Conservation (phyloP, 2,329 filamentous ascomycete species). For the Neofusicoccum cordaticola region DNA sequence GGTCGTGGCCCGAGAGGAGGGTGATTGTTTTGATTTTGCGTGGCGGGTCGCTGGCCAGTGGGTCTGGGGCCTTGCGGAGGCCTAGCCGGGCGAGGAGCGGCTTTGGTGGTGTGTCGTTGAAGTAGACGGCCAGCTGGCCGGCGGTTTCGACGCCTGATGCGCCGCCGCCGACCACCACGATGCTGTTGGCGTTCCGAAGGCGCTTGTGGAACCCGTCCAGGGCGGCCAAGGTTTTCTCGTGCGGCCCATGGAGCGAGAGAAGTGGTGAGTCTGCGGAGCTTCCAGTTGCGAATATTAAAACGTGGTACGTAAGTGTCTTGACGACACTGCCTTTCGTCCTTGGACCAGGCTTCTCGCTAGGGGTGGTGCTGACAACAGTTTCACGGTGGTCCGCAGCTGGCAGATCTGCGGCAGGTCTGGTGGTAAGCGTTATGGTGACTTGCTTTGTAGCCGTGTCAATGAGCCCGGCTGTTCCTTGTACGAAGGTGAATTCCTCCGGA, state of each 20-base stretch:
- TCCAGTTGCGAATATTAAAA: conserved; percentile 38
- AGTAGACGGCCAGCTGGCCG: conserved; percentile 34
- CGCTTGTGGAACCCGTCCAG: conserved; percentile 29
- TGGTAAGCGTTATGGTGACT: conserved; percentile 25
- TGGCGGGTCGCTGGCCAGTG: neutral
- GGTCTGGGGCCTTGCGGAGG: neutral
- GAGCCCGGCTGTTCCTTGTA: conserved; percentile 32
- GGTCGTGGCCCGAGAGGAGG: conserved; percentile 29
- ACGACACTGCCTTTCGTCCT: neutral
- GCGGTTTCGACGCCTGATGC: conserved; percentile 37
- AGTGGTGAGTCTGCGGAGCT: conserved; percentile 35
- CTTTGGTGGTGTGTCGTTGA: conserved; percentile 22
- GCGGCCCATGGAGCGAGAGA: conserved; percentile 33
- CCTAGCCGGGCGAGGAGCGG: neutral
- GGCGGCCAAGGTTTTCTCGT: conserved; percentile 28
- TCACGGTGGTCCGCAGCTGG: neutral
- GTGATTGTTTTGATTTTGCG: conserved; percentile 29
- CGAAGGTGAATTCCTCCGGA: conserved; percentile 32
- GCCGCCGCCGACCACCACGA: conserved; percentile 38
- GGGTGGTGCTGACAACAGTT: neutral
- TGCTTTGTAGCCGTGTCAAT: conserved; percentile 28
- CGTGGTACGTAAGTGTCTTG: conserved; percentile 32
- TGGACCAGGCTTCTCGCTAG: neutral
- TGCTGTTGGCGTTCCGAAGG: conserved; percentile 29
- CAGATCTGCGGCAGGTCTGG: neutral